Conservation (phyloP, 768 basidiomycete genomes). For the Neoboletus magnificus region DNA sequence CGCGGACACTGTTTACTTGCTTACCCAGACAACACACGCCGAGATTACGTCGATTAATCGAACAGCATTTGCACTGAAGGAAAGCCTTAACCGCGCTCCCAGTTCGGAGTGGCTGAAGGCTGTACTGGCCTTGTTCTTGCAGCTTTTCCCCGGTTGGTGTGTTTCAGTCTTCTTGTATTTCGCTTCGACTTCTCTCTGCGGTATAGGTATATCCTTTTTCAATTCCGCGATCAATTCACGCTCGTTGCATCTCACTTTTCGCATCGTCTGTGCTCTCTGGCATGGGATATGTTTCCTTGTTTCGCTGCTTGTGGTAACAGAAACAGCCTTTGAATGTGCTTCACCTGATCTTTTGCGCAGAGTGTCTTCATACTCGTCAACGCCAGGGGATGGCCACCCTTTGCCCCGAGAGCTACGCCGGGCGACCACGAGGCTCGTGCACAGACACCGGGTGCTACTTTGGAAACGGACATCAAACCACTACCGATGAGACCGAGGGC, state of each 20-base stretch:
- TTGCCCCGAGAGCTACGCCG: background rate
- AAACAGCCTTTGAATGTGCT: background rate
- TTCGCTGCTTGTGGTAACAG: conserved; percentile 43
- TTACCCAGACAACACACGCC: conserved; percentile 38
- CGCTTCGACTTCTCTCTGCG: background rate
- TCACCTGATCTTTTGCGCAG: conserved; percentile 23
- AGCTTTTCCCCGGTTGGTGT: conserved; percentile 24
- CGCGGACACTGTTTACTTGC: conserved; percentile 32
- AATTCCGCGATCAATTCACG: conserved; percentile 24
- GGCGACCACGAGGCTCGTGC: background rate
- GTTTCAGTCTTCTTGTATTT: background rate
- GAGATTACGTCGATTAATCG: conserved; percentile 49
- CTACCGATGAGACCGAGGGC: background rate
- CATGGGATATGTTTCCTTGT: conserved; percentile 30
- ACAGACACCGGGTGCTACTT: background rate
- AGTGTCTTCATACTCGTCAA: conserved; percentile 36
- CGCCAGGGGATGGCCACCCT: conserved; percentile 19
- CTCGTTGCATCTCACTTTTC: conserved; percentile 24
- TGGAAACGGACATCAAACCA: conserved; percentile 8
- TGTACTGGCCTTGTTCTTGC: conserved; percentile 10
- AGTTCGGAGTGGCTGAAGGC: conserved; percentile 23
- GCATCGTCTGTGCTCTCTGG: conserved; percentile 28
- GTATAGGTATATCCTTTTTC: conserved; percentile 10
- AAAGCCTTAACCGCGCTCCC: conserved; percentile 23
- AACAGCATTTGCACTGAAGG: conserved; percentile 34